Evolutionary conservation across 805 yeast genomes (phyloP).

Genomic region (Phaffomyces thermotolerans): DNA sequence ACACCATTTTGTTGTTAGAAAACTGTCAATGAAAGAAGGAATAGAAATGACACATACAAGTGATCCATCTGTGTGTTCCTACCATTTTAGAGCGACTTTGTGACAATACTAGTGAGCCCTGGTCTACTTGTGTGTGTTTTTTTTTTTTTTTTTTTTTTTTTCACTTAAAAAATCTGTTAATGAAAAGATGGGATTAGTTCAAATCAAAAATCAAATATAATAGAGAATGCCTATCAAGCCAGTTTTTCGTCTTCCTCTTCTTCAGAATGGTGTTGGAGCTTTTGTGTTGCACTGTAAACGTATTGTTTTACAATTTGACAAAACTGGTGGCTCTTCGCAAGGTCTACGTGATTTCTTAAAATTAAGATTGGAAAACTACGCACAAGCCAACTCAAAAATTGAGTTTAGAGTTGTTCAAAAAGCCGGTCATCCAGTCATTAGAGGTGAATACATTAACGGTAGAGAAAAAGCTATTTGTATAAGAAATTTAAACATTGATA

Average conservation of each 20-base stretch:
- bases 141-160: background rate
- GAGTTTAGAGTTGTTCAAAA: constrained; percentile 64
- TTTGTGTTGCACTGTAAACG: constrained; percentile 69
- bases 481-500: constrained; percentile 56
- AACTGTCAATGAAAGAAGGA: too few species aligned
- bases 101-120: background rate
- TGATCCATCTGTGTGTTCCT: too few species aligned
- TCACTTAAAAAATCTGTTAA: too few species aligned
- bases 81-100: too few species aligned
- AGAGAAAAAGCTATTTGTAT: constrained; percentile 62
- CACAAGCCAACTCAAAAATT: constrained; percentile 54
- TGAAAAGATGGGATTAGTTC: too few species aligned
- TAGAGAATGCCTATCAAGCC: constrained; percentile 49
- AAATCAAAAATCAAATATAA: background rate
- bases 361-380: constrained; percentile 45
- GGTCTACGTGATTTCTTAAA: constrained; percentile 71
- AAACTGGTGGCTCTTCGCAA: constrained; percentile 91
- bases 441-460: constrained; percentile 46
- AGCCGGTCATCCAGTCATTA: constrained; percentile 77
- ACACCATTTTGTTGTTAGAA: background rate
- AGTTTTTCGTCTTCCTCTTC: constrained; percentile 47
- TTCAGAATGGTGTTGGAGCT: constrained; percentile 73
- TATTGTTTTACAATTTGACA: constrained; percentile 75
- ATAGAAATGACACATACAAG: too few species aligned
- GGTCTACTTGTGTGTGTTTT: too few species aligned